Base-by-base conservation (phyloP, 805 yeast genomes). In the Kockiozyma suomiensis region DNA sequence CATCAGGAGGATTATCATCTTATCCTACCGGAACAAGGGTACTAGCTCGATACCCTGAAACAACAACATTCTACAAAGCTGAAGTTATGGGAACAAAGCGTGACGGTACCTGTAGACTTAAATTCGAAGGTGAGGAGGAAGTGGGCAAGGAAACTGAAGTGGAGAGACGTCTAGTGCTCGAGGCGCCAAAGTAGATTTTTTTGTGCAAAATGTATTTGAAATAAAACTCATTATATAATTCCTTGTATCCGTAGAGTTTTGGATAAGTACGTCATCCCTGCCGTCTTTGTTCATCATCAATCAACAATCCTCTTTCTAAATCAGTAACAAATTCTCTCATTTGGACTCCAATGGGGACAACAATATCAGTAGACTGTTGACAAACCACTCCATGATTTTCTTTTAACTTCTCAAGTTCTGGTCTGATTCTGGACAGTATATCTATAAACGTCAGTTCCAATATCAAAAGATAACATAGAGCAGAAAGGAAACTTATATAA, bases 61-160 rank as follows among this genome's bases (percentile, higher is more conserved):
- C 99, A 0, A 94, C 99, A 0, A 92, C 98, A 0, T 94, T 94
- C 69, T 94, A 94, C 69, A 90, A 96, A 2, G 99, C 99, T 0
- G 89, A 88, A 51, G 97, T 94, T 1, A 85, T 85, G 25, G 92
- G 96, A 0, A 79, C 82, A 49, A 85, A 83, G 62, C 79, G 88
- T 65, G 92, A 87, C 64, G 91, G 92, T 0, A 82, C 80, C 12
- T 93, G 96, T 64, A 76, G 90, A 65, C 78, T 94, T 57, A 83
- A 84, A 69, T 94, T 94, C 70, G 98, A 93, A 66, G 99, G 98
- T 8, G 99, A 94, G 72, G 99, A 94, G 71, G 99, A 94, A 69
- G 96, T 85, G 0, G 92, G 89, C 48, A 94, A 93, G 72, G 97
- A 93, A 71, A 94, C 97, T 0, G 96, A 91, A 69, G 97, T 94